Conservation (phyloP, 2,329 filamentous ascomycete genomes). For the Trichoderma sp. region DNA sequence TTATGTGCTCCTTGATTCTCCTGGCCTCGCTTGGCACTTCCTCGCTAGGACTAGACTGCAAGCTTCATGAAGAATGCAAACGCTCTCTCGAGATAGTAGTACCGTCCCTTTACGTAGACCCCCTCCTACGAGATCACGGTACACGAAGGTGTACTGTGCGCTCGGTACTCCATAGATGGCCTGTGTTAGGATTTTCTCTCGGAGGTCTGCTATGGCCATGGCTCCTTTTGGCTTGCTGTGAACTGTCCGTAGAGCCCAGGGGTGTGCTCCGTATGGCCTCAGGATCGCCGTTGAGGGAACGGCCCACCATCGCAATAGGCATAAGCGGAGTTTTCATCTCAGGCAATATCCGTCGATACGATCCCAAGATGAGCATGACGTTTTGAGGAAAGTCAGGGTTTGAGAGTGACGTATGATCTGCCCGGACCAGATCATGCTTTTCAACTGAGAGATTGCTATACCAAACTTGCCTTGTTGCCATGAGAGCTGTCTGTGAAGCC, state of each 20-base stretch:
- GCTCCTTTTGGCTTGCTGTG: background rate
- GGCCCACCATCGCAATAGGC: background rate
- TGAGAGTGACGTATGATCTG: slow-evolving; percentile 4
- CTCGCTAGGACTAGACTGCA: slow-evolving; percentile 8
- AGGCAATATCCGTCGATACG: slow-evolving; percentile 1
- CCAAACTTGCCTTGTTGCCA: background rate
- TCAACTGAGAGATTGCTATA: background rate
- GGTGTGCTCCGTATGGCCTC: background rate
- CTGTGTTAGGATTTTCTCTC: background rate
- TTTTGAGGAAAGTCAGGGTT: background rate
- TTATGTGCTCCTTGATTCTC: background rate
- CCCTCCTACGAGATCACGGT: background rate
- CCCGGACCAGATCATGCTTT: background rate
- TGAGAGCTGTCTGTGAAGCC: background rate
- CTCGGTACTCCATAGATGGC: background rate
- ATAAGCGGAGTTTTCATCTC: background rate
- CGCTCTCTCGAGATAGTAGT: background rate
- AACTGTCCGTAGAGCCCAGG: background rate
- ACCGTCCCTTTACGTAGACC: background rate
- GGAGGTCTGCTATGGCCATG: background rate
- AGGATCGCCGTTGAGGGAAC: slow-evolving; percentile 1
- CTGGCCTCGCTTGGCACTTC: slow-evolving; percentile 24
- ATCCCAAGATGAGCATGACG: slow-evolving; percentile 13
- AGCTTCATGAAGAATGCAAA: slow-evolving; percentile 12
- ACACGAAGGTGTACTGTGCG: background rate